These are phyloP conservation scores for Lactifluus subvellereus DNA, from an alignment of 768 basidiomycete genomes.

Conservation along the genomic window DNA sequence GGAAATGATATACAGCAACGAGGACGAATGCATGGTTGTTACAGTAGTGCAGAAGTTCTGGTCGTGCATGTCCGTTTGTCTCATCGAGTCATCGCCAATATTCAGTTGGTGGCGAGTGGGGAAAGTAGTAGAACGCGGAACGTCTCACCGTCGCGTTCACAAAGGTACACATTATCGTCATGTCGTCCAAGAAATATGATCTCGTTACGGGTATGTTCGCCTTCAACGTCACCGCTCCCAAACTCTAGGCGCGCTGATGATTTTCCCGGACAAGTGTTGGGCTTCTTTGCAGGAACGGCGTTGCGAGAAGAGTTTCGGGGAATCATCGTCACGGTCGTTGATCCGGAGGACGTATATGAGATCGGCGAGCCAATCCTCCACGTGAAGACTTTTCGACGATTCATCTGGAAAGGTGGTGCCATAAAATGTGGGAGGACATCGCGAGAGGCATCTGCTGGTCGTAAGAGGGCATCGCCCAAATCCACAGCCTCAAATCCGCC, in stretches of 20 bases:
- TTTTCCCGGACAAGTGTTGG: constrained; percentile 42
- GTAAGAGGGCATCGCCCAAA: constrained; percentile 70
- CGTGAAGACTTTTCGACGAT: constrained; percentile 67
- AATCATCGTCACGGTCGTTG: neutral
- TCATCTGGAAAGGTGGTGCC: constrained; percentile 53
- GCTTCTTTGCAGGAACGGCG: constrained; percentile 40
- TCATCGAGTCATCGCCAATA: neutral
- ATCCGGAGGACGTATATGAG: constrained; percentile 20
- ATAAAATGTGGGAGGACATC: constrained; percentile 65
- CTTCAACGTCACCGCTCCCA: constrained; percentile 43
- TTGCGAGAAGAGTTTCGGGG: constrained; percentile 36
- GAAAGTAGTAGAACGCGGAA: constrained; percentile 73
- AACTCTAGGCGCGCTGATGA: constrained; percentile 50
- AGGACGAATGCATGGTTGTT: constrained; percentile 13
- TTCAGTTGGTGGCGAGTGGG: constrained; percentile 33
- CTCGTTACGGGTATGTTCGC: constrained; percentile 52
- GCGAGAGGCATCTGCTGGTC: constrained; percentile 76
- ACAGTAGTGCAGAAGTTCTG: neutral
- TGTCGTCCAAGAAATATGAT: constrained; percentile 77
- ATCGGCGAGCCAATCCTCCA: constrained; percentile 77
- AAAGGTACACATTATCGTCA: constrained; percentile 72
- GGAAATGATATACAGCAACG: constrained; percentile 21
- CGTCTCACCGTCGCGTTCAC: constrained; percentile 65
- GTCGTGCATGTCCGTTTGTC: constrained; percentile 2
- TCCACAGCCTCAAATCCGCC: constrained; percentile 81